These are phyloP conservation scores for Ustilago loliicola DNA, from an alignment of 1,284 basidiomycete genomes.

Conservation along the genomic window DNA sequence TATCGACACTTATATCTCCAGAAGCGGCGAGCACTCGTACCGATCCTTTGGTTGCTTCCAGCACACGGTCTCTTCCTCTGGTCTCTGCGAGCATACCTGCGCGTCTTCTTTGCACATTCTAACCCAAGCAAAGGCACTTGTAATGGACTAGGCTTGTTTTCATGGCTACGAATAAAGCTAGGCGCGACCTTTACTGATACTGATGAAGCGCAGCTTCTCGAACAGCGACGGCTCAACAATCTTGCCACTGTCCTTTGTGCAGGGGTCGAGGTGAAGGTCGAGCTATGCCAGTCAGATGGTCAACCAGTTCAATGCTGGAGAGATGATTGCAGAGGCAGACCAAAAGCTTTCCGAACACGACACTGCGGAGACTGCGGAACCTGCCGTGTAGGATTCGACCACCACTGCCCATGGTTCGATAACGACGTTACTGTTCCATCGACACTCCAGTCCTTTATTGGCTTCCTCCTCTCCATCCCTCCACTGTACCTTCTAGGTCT, in stretches of 20 bases:
- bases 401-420: conserved; percentile 58
- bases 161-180: conserved; percentile 12
- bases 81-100: conserved; percentile 34
- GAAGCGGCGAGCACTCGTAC: not conserved
- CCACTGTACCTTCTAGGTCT: conserved; percentile 22
- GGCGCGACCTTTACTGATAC: conserved; percentile 17
- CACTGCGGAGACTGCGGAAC: conserved; percentile 52
- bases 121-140: too few relatives aligned
- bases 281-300: conserved; percentile 33
- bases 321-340: conserved; percentile 28
- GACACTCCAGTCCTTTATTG: conserved; percentile 28
- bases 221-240: not conserved
- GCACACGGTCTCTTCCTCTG: conserved; percentile 30
- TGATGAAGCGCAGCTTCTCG: not conserved
- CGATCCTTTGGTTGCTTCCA: conserved; percentile 28
- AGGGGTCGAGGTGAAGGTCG: not conserved
- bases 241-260: not conserved
- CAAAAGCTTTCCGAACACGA: conserved; percentile 29
- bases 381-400: conserved; percentile 47
- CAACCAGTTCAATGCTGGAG: conserved; percentile 32
- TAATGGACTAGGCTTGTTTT: not conserved
- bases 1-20: conserved; percentile 22
- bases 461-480: conserved; percentile 34
- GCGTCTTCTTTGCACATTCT: conserved; percentile 34
- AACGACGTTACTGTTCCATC: conserved; percentile 40